These are phyloP conservation scores for Monsonia emarginata DNA, from an alignment of 441 rosid genomes.

Conservation along the genomic window DNA sequence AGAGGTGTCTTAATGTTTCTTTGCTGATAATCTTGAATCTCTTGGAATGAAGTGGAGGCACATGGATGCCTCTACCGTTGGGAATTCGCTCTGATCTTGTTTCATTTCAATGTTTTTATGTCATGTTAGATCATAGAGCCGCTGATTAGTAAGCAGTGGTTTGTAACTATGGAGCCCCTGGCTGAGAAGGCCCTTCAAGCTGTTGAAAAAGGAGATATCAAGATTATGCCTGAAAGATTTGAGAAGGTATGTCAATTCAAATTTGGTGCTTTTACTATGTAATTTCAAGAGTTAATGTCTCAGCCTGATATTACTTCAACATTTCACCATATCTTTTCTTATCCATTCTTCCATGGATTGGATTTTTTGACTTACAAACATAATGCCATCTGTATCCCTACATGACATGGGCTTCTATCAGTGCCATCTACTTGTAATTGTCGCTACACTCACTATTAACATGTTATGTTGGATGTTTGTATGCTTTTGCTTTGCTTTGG, in stretches of 20 bases:
- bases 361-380: neutral
- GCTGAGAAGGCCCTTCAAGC: slow-evolving; percentile 92
- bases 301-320: neutral
- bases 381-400: neutral
- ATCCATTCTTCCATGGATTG: neutral
- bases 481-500: slow-evolving; percentile 3
- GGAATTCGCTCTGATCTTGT: slow-evolving; percentile 13
- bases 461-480: neutral
- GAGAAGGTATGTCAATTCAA: slow-evolving; percentile 52
- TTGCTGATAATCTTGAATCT: slow-evolving; percentile 13
- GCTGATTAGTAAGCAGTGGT: slow-evolving; percentile 91
- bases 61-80: slow-evolving; percentile 7
- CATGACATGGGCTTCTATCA: slow-evolving; percentile 1
- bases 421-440: neutral
- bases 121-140: slow-evolving; percentile 71
- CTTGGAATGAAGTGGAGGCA: neutral
- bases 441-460: neutral
- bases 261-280: neutral
- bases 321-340: neutral
- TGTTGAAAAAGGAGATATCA: slow-evolving; percentile 65
- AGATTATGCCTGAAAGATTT: slow-evolving; percentile 85
- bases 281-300: neutral
- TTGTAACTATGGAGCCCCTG: slow-evolving; percentile 84
- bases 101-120: slow-evolving; percentile 14
- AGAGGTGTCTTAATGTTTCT: slow-evolving; percentile 47